Conservation (phyloP, 2,329 filamentous ascomycete genomes). For the Zasmidium citrigriseum region DNA sequence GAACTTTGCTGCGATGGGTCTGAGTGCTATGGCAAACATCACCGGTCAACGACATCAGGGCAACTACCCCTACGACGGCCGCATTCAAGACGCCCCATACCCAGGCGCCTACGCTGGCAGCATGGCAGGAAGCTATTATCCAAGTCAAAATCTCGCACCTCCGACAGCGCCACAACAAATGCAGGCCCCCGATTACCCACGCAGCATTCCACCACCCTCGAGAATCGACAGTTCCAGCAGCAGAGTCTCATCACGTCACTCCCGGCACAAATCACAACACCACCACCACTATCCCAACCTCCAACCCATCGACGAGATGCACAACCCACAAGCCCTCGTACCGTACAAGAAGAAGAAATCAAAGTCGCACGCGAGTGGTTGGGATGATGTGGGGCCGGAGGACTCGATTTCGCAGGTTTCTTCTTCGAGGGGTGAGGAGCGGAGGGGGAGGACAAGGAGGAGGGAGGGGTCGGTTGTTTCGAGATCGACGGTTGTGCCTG, state of each 20-base stretch:
- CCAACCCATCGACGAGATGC: neutral
- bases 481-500: neutral
- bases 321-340: neutral
- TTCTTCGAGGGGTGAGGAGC: constrained; percentile 2
- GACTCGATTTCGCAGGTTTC: constrained; percentile 23
- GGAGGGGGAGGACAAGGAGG: constrained; percentile 8
- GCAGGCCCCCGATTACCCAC: neutral
- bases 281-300: neutral
- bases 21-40: neutral
- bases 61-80: neutral
- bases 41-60: no score
- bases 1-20: constrained; percentile 2
- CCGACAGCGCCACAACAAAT: neutral
- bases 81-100: neutral
- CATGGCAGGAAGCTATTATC: neutral
- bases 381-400: constrained; percentile 11
- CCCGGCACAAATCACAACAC: neutral
- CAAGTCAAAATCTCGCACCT: neutral
- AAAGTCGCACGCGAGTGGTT: neutral
- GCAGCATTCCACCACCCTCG: neutral
- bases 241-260: neutral
- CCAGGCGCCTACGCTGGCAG: constrained; percentile 1
- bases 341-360: neutral
- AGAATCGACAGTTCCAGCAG: neutral
- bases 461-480: constrained; percentile 3